A percentile compares a stretch with the other conserved stretches of the same genome.
Conservation (phyloP, 1,284 basidiomycete genomes). For the Heterobasidion parviporum region DNA sequence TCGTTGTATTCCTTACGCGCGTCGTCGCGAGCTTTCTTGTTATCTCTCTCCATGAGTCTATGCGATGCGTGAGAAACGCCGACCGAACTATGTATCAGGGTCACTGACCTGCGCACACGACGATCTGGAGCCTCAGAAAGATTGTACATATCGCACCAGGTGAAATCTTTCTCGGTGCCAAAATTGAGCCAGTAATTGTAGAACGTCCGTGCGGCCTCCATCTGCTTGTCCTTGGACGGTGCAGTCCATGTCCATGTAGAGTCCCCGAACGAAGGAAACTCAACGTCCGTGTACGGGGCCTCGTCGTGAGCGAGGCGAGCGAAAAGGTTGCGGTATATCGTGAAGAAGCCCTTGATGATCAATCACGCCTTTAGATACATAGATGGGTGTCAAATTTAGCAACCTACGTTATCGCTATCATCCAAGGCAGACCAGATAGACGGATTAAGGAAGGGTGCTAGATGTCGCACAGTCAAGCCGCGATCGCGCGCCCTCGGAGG, state of each 20-base stretch:
- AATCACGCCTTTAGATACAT: neutral
- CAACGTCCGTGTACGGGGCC: conserved; percentile 38
- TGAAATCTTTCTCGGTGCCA: conserved; percentile 82
- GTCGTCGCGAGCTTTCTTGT: conserved; percentile 86
- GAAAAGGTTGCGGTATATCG: conserved; percentile 87
- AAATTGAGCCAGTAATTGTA: conserved; percentile 89
- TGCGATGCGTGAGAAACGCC: neutral
- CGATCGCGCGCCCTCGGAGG: conserved; percentile 66
- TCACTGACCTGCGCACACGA: conserved; percentile 60
- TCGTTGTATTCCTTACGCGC: conserved; percentile 92
- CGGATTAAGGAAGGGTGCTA: conserved; percentile 82
- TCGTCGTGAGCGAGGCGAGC: conserved; percentile 82
- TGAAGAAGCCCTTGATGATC: conserved; percentile 72
- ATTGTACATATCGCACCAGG: conserved; percentile 87
- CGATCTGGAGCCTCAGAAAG: conserved; percentile 81
- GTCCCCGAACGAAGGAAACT: conserved; percentile 80
- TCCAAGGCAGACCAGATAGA: conserved; percentile 67
- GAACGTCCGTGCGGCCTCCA: conserved; percentile 59
- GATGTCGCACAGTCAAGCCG: conserved; percentile 74
- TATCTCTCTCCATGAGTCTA: conserved; percentile 93
- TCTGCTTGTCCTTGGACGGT: conserved; percentile 30
- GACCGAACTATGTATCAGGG: too few relatives aligned
- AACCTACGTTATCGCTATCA: conserved; percentile 62
- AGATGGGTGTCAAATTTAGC: neutral
- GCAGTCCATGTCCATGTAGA: conserved; percentile 68